Percentiles rank a stretch among this genome's conserved stretches.
These are phyloP conservation scores for Apophysomyces trapeziformis DNA, from an alignment of 371 early-diverging fungal genomes.

Conservation along the genomic window DNA sequence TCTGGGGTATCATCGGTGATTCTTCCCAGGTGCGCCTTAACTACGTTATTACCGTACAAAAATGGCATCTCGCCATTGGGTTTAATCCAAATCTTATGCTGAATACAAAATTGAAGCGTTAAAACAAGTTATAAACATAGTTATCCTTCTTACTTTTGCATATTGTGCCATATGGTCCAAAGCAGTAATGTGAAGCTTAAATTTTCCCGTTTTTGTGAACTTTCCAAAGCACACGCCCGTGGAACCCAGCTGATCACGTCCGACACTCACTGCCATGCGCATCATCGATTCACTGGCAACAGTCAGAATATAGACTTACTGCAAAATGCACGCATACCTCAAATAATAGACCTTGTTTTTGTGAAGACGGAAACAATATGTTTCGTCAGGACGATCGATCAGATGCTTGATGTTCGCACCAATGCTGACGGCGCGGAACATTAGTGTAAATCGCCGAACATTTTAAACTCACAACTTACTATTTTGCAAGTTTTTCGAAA, in stretches of 20 bases:
- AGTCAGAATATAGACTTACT: background rate
- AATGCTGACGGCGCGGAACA: slow-evolving; percentile 62
- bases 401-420: slow-evolving; percentile 94
- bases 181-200: slow-evolving; percentile 94
- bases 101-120: background rate
- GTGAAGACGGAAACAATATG: slow-evolving; percentile 95
- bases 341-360: slow-evolving; percentile 95
- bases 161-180: slow-evolving; percentile 94
- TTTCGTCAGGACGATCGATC: slow-evolving; percentile 94
- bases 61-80: slow-evolving; percentile 99
- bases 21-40: slow-evolving; percentile 97
- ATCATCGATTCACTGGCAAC: slow-evolving; percentile 82
- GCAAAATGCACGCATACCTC: slow-evolving; percentile 51
- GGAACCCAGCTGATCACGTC: slow-evolving; percentile 87
- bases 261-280: slow-evolving; percentile 83
- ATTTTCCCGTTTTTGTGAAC: slow-evolving; percentile 98
- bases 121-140: no score
- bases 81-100: slow-evolving; percentile 94
- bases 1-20: slow-evolving; percentile 98
- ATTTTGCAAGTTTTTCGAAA: slow-evolving; percentile 96
- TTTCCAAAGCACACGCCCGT: slow-evolving; percentile 98
- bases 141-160: slow-evolving; percentile 70
- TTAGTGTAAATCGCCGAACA: slow-evolving; percentile 10
- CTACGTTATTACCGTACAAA: slow-evolving; percentile 98
- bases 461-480: slow-evolving; percentile 59